Base-by-base conservation (phyloP, 805 yeast genomes). In the Metschnikowia amazonensis region DNA sequence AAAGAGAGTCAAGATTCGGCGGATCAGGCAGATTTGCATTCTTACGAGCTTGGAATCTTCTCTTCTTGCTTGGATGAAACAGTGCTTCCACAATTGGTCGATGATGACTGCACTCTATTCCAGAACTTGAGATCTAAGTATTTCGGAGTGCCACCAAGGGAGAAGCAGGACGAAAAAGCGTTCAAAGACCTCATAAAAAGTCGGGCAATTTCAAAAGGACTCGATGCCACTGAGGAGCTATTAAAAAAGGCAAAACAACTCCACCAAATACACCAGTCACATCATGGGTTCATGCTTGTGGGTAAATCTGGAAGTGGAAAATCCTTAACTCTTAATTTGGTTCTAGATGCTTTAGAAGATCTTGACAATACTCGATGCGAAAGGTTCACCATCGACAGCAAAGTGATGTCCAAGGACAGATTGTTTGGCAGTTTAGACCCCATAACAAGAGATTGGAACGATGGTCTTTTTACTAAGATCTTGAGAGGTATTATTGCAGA, bases 401-500 rank as follows among this genome's bases (percentile, higher is more conserved):
- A 90, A 56, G 86, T 86, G 0, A 51, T 87, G 46, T 62, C 79
- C 0, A 92, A 90, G 56, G 79, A 74, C 3, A 67, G 72, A 0
- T 63, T 92, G 1, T 87, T 77, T 60, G 98, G 98, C 1, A 54
- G 64, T 2, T 61, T 90, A 29, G 95, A 90, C 53, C 63, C 75
- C 1, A 74, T 87, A 0, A 89, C 97, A 0, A 67, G 96, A 25
- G 97, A 92, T 43, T 92, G 97, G 97, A 77, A 76, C 1, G 98
- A 92, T 64, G 98, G 98, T 5, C 58, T 90, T 8, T 75, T 90
- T 42, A 86, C 96, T 0, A 62, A 78, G 8, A 73, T 84, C 6
- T 56, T 92, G 35, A 69, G 98, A 50, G 71, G 69, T 42, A 74
- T 84, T 0, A 63, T 62, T 2, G 76, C 73, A 3, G 82, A 82